phyloP scores from a whole-genome alignment of 106 monocot species.

The Apostasia ramifera region DNA sequence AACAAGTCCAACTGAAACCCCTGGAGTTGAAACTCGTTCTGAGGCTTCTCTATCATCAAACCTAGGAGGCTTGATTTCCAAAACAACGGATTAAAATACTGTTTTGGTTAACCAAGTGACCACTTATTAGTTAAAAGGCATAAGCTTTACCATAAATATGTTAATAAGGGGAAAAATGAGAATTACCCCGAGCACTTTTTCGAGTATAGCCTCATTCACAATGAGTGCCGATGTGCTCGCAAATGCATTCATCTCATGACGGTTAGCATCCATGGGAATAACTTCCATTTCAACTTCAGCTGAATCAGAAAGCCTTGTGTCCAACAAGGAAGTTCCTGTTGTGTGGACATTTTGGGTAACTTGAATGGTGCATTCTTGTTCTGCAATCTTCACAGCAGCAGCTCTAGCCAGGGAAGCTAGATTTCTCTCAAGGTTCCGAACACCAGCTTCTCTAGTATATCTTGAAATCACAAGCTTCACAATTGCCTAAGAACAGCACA shows the following conservation, averaged over 20 bases:
- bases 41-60: constrained; percentile 83
- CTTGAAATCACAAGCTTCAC: constrained; percentile 76
- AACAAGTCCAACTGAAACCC: constrained; percentile 88
- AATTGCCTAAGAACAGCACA: constrained; percentile 32
- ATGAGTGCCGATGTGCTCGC: constrained; percentile 35
- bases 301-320: constrained; percentile 64
- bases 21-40: constrained; percentile 74
- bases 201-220: constrained; percentile 84
- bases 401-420: constrained; percentile 86
- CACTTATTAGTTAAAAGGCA: no score
- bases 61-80: constrained; percentile 60
- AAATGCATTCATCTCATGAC: constrained; percentile 55
- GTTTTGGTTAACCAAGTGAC: no score
- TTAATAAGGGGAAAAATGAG: neutral
- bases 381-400: constrained; percentile 89
- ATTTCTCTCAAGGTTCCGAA: constrained; percentile 81
- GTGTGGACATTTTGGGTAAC: constrained; percentile 55
- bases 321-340: constrained; percentile 59
- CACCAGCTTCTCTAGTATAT: constrained; percentile 98
- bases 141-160: no score
- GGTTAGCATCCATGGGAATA: constrained; percentile 69
- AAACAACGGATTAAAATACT: neutral
- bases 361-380: constrained; percentile 47
- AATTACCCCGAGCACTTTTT: constrained; percentile 97
- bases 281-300: constrained; percentile 98